phyloP scores from a whole-genome alignment of 2,329 filamentous ascomycete genomes.

The Dryadomyces quercus-mongolicae region DNA sequence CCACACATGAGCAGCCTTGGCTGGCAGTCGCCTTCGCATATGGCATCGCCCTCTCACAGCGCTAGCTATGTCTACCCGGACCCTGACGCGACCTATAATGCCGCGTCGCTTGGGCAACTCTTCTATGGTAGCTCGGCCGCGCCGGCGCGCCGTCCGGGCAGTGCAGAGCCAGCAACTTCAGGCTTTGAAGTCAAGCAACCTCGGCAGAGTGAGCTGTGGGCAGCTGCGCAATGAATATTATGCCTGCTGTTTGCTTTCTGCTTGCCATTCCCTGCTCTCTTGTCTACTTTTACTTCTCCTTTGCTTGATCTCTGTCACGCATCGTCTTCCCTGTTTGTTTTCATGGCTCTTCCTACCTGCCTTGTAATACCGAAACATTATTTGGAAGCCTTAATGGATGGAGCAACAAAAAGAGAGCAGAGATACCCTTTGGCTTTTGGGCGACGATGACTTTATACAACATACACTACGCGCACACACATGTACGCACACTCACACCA shows the following conservation, averaged over 20 bases:
- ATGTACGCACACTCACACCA: neutral
- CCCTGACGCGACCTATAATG: conserved; percentile 54
- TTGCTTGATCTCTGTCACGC: neutral
- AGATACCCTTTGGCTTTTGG: neutral
- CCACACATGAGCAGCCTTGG: conserved; percentile 73
- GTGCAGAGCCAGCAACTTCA: conserved; percentile 46
- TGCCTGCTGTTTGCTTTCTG: neutral
- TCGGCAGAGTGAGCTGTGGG: conserved; percentile 42
- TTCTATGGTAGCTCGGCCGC: conserved; percentile 48
- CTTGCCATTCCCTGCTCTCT: neutral
- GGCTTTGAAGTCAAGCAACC: conserved; percentile 26
- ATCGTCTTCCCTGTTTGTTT: neutral
- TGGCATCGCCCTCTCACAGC: conserved; percentile 57
- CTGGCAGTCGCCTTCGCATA: conserved; percentile 78
- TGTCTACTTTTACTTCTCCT: neutral
- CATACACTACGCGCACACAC: neutral
- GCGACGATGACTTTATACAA: conserved; percentile 1
- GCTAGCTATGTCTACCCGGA: conserved; percentile 69
- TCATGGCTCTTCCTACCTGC: neutral
- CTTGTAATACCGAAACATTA: neutral
- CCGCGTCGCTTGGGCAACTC: conserved; percentile 50
- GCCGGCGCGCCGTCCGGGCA: conserved; percentile 56
- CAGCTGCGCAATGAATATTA: conserved; percentile 27
- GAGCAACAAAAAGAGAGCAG: neutral
- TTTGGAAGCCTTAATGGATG: neutral